These are phyloP conservation scores for Pleurotus tuoliensis DNA, from an alignment of 768 basidiomycete species.

Conservation along the genomic window DNA sequence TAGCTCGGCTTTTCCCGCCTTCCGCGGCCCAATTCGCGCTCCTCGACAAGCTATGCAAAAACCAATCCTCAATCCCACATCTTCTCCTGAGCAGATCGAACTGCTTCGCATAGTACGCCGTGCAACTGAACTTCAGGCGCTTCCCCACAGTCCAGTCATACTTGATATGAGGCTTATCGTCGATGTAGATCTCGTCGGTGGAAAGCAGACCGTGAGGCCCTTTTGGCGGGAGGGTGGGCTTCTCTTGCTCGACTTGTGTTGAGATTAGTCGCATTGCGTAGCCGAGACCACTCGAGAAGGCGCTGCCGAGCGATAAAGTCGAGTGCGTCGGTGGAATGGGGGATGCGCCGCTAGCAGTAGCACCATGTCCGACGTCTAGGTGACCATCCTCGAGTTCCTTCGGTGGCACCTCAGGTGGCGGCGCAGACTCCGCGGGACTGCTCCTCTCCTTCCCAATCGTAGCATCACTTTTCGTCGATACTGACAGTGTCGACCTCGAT, in stretches of 20 bases:
- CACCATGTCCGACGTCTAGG: neutral
- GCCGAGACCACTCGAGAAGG: slow-evolving; percentile 49
- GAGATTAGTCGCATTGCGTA: slow-evolving; percentile 60
- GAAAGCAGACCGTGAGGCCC: slow-evolving; percentile 49
- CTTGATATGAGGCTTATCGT: slow-evolving; percentile 78
- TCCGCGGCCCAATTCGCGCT: slow-evolving; percentile 70
- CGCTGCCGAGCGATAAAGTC: slow-evolving; percentile 39
- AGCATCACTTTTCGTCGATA: slow-evolving; percentile 34
- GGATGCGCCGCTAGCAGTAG: neutral
- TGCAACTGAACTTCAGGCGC: slow-evolving; percentile 73
- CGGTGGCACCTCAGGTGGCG: slow-evolving; percentile 22
- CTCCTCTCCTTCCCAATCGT: slow-evolving; percentile 25
- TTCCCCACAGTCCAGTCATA: slow-evolving; percentile 79
- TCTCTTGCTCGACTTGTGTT: slow-evolving; percentile 28
- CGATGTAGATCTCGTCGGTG: slow-evolving; percentile 40
- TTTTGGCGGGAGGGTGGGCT: slow-evolving; percentile 31
- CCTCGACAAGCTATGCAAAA: slow-evolving; percentile 55
- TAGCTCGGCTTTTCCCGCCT: slow-evolving; percentile 77
- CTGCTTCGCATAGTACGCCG: slow-evolving; percentile 78
- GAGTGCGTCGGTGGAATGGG: slow-evolving; percentile 10
- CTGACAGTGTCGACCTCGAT: slow-evolving; percentile 28
- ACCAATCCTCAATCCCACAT: slow-evolving; percentile 63
- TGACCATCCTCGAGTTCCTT: slow-evolving; percentile 13
- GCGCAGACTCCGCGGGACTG: slow-evolving; percentile 13
- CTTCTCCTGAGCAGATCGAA: slow-evolving; percentile 64